Evolutionary conservation across 257 asterid species (phyloP), one percentile per base, ranked within the genome.

Genomic region (Ballota nigra): DNA sequence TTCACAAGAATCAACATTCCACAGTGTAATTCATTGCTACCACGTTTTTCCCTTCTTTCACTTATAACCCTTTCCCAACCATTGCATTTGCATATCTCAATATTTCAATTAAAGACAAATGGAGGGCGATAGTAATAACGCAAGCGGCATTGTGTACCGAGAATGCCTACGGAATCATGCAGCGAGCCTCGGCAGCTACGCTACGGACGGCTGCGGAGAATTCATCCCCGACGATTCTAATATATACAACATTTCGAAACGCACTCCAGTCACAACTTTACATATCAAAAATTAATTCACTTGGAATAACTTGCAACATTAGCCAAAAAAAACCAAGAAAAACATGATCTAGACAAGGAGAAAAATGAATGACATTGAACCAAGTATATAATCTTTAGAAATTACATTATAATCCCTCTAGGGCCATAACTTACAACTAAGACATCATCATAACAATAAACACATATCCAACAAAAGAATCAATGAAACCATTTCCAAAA

Each of bases 131-230:
- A 73, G 11, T 55, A 73, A 18, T 1, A n/a, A n/a, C n/a, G n/a
- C n/a, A n/a, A n/a, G n/a, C n/a, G 51, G 18, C 10, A 62, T 18
- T 18, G 29, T 69, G 19, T 84, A 87, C 66, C 80, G 66, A 77
- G 96, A 90, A 75, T 88, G 95, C 79, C 80, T 80, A 16, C 77
- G 86, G 49, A 90, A 88, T 84, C 92, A 90, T 82, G 96, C 96
- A 73, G 95, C 95, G 74, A 86, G 87, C 69, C 85, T 88, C 0
- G 96, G 95, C 1, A 86, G 87, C 92, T 87, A 90, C 47, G 92
- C 92, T 65, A 90, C 92, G 0, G 96, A 90, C 40, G 96, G 96
- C 40, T 90, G 96, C 57, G 96, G 96, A 2, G 92, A 90, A 33
- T 88, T 88, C 82, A 73, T 84, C 0, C 71, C 60, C 0, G 86